These are phyloP conservation scores for Globisporangium recalcitrans DNA, from an alignment of 352 stramenopile species.

Conservation along the genomic window DNA sequence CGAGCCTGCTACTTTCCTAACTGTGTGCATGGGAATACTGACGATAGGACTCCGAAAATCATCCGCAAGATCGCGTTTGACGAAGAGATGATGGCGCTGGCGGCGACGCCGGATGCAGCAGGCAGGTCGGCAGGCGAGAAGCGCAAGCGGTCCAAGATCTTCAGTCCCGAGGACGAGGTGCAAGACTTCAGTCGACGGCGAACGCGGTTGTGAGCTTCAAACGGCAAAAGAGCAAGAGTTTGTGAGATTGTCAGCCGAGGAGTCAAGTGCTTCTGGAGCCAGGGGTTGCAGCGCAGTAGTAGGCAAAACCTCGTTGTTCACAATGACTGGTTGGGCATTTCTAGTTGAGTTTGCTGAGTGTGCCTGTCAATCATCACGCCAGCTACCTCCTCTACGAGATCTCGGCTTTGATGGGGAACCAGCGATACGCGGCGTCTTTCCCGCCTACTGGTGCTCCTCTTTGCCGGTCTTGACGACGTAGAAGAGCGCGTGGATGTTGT, in stretches of 20 bases:
- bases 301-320: background rate
- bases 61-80: slow-evolving; percentile 37
- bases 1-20: background rate
- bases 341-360: background rate
- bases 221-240: background rate
- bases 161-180: slow-evolving; percentile 29
- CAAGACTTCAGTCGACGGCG: slow-evolving; percentile 17
- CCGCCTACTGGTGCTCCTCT: slow-evolving; percentile 73
- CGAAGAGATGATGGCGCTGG: slow-evolving; percentile 38
- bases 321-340: background rate
- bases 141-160: slow-evolving; percentile 26
- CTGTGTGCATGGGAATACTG: background rate
- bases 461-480: slow-evolving; percentile 85
- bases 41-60: slow-evolving; percentile 27
- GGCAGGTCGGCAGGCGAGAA: slow-evolving; percentile 19
- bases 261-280: background rate
- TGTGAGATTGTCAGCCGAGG: background rate
- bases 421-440: no score
- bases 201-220: background rate
- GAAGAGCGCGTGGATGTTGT: slow-evolving; percentile 83
- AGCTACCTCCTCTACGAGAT: no score
- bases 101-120: slow-evolving; percentile 14
- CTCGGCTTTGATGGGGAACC: no score
- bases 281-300: background rate
- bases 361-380: no score